Evolutionary conservation across 371 early-diverging fungal species (phyloP), one percentile per base, ranked within the genome.

Genomic region (Phascolomyces articulosus): DNA sequence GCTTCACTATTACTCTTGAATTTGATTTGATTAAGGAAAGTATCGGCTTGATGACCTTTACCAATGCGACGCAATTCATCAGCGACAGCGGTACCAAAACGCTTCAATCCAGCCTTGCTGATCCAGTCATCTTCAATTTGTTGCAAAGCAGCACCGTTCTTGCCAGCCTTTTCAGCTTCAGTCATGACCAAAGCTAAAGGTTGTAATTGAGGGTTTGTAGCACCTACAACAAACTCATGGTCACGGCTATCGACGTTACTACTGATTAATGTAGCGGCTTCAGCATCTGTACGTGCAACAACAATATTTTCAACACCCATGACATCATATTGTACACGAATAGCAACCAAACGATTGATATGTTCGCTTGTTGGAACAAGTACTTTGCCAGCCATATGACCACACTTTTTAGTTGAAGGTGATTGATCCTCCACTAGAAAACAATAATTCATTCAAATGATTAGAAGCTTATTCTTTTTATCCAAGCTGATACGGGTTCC

Each of bases 331-430:
- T 98, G 98, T 56, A 96, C 93, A 74, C 99, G 94, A 74, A 93
- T 89, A 64, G 98, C 98, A 27, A 97, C 91, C 58, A 98, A 84
- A 56, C 99, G 93, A 85, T 95, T 96, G 82, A 98, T 96, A 83
- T 98, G 99, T 76, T 98, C 98, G 18, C 90, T 86, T 54, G 96
- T 93, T 28, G 99, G 97, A 4, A 98, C 99, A 27, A 98, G 83
- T 18, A 98, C 99, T 80, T 98, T 98, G 64, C 99, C 99, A 54
- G 97, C 98, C 97, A 98, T 96, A 83, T 98, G 99, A 15, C 99
- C 98, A 77, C 99, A 98, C 86, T 98, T 98, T 75, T 98, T 98
- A 64, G 96, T 96, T 62, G 94, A 91, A 18, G 98, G 93, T 48
- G 95, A 93, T 75, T 94, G 94, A 78, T 98, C 99, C 79, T 98